Evolutionary conservation across 2,329 filamentous ascomycete genomes (phyloP).

Genomic region (Claviceps quebecensis): DNA sequence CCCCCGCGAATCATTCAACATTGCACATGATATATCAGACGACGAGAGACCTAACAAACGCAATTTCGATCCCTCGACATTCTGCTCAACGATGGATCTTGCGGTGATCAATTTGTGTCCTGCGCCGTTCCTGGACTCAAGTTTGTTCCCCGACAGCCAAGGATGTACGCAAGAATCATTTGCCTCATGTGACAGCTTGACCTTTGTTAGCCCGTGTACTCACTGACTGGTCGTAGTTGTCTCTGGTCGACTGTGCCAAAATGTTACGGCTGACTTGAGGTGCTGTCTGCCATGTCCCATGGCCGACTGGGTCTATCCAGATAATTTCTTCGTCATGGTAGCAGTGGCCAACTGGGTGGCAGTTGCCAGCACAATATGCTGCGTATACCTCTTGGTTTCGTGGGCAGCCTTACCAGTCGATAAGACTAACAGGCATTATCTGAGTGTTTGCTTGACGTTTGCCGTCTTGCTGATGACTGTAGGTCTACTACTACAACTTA

Average conservation of each 20-base stretch:
- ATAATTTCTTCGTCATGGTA: conserved; percentile 45
- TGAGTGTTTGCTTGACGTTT: conserved; percentile 74
- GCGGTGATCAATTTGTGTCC: conserved; percentile 41
- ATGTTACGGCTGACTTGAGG: conserved; percentile 31
- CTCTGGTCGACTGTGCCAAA: conserved; percentile 40
- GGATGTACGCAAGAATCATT: conserved; percentile 41
- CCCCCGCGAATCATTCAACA: neutral
- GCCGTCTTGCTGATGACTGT: conserved; percentile 69
- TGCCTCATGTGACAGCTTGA: conserved; percentile 4
- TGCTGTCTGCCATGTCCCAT: conserved; percentile 90
- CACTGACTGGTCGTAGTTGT: conserved; percentile 30
- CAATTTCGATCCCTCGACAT: neutral
- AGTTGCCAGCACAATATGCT: conserved; percentile 56
- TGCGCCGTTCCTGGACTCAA: conserved; percentile 53
- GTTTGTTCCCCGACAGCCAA: conserved; percentile 41
- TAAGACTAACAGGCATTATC: conserved; percentile 82
- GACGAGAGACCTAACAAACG: neutral
- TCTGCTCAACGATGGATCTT: conserved; percentile 16
- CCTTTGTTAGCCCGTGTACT: neutral
- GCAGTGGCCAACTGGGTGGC: conserved; percentile 69
- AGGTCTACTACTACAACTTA: conserved; percentile 19
- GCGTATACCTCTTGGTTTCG: conserved; percentile 63
- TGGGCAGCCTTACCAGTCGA: conserved; percentile 72
- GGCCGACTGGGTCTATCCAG: conserved; percentile 59
- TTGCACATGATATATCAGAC: neutral